phyloP scores from a whole-genome alignment of 2,329 filamentous ascomycete genomes.

The Trichoderma gracile region DNA sequence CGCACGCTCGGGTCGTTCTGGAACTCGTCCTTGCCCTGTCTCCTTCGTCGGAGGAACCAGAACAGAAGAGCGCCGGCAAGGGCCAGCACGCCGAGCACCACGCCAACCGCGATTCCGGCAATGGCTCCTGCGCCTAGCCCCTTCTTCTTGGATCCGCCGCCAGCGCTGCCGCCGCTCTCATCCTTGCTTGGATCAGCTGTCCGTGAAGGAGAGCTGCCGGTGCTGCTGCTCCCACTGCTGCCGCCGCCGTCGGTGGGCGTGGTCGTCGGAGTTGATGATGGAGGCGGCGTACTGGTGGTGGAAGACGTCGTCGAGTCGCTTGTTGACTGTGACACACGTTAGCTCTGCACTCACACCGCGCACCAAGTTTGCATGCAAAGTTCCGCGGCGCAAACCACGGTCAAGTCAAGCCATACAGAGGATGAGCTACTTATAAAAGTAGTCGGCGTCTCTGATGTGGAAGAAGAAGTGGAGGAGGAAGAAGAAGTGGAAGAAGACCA shows the following conservation, averaged over 20 bases:
- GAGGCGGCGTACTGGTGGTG: conserved; percentile 6
- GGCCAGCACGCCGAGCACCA: conserved; percentile 47
- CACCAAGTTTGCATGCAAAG: conserved; percentile 2
- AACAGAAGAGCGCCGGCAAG: conserved; percentile 43
- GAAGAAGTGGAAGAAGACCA: conserved; percentile 30
- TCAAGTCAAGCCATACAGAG: conserved; percentile 42
- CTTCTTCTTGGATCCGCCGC: conserved; percentile 26
- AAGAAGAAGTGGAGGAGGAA: conserved; percentile 23
- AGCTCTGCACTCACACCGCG: conserved; percentile 12
- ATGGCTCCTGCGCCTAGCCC: conserved; percentile 50
- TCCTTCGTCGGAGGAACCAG: conserved; percentile 49
- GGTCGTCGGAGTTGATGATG: conserved; percentile 16
- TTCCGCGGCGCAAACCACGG: neutral
- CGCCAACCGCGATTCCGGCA: conserved; percentile 55
- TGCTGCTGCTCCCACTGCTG: conserved; percentile 36
- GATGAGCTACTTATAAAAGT: conserved; percentile 36
- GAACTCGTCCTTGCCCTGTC: conserved; percentile 46
- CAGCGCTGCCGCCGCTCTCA: conserved; percentile 17
- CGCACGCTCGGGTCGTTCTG: conserved; percentile 50
- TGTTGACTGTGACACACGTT: conserved; percentile 12
- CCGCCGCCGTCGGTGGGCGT: conserved; percentile 28
- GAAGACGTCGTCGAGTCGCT: conserved; percentile 3
- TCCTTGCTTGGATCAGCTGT: conserved; percentile 30
- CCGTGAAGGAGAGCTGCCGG: conserved; percentile 50
- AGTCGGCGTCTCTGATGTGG: conserved; percentile 27